Evolutionary conservation across 768 basidiomycete genomes (phyloP), one percentile per base, ranked within the genome.

Genomic region (Boletus rubroflammeus): DNA sequence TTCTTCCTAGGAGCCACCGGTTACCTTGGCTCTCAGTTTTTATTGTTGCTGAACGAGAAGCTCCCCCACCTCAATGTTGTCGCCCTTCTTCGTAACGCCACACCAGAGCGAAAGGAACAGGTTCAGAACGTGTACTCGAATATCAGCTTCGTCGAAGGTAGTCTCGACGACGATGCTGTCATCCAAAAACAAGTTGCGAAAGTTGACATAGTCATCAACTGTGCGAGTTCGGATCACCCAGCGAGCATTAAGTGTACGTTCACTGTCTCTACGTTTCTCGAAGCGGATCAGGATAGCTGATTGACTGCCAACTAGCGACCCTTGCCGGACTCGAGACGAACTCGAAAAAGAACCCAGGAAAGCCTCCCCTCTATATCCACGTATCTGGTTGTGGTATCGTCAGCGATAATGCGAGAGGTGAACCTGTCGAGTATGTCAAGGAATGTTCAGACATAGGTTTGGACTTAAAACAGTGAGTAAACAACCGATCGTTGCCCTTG

Each of bases 1-100:
- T 74, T 78, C 62, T 67, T 77, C 48, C 64, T 78, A 15, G 77
- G 77, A 7, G 77, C 76, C 1, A 76, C 76, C 3, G 76, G 77
- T 19, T 77, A 73, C 60, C 62, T 78, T 35, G 75, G 75, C 21
- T 75, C 72, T 19, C 72, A 77, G 48, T 69, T 78, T 55, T 61
- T 78, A 6, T 14, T 67, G 2, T 51, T 68, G 17, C 61, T 76
- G 6, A 71, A 68, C 11, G 60, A 62, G 40, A 69, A 73, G 25
- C 65, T 63, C 29, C 72, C 74, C 0, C 55, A 69, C 6, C 61
- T 70, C 32, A 69, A 66, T 49, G 59, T 78, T 32, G 53, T 69
- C 5, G 74, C 75, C 1, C 68, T 78, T 11, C 60, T 76, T 8
- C 75, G 75, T 25, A 66, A 70, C 17, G 50, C 69, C 3, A 69